phyloP scores from a whole-genome alignment of 2,329 filamentous ascomycete species.

The Fusarium sp. region DNA sequence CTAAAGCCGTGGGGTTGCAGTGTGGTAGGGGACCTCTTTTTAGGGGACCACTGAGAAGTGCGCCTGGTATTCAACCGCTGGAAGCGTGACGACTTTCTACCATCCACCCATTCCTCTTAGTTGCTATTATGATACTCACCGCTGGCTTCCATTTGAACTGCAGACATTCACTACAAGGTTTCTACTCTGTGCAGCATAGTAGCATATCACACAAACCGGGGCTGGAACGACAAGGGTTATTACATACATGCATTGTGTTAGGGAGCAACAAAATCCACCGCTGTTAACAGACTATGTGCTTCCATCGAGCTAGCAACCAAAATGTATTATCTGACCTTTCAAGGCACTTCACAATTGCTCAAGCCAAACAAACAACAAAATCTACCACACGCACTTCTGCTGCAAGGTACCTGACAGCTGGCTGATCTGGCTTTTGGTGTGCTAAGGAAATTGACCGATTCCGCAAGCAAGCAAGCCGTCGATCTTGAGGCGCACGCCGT shows the following conservation, averaged over 20 bases:
- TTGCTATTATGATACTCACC: constrained; percentile 18
- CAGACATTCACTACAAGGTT: constrained; percentile 1
- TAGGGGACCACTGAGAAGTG: constrained; percentile 36
- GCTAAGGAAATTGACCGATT: constrained; percentile 14
- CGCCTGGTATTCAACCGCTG: constrained; percentile 24
- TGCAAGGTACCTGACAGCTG: constrained; percentile 22
- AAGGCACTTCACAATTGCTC: neutral
- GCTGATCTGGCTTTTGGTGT: constrained; percentile 6
- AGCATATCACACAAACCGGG: constrained; percentile 2
- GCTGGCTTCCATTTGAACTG: constrained; percentile 10
- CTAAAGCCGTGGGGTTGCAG: constrained; percentile 37
- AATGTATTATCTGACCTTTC: too few species aligned
- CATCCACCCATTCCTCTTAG: constrained; percentile 1
- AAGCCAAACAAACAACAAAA: neutral
- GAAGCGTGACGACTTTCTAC: constrained; percentile 9
- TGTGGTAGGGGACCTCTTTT: constrained; percentile 31
- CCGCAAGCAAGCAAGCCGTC: constrained; percentile 28
- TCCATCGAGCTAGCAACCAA: neutral
- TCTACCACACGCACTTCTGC: neutral
- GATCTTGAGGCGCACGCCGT: constrained; percentile 28
- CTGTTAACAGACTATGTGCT: neutral
- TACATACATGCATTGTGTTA: constrained; percentile 15
- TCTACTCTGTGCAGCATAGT: neutral
- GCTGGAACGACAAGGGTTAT: constrained; percentile 9
- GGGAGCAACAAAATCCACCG: neutral